phyloP scores from a whole-genome alignment of 768 basidiomycete species.

The Dictyophora rubrovolvata region DNA sequence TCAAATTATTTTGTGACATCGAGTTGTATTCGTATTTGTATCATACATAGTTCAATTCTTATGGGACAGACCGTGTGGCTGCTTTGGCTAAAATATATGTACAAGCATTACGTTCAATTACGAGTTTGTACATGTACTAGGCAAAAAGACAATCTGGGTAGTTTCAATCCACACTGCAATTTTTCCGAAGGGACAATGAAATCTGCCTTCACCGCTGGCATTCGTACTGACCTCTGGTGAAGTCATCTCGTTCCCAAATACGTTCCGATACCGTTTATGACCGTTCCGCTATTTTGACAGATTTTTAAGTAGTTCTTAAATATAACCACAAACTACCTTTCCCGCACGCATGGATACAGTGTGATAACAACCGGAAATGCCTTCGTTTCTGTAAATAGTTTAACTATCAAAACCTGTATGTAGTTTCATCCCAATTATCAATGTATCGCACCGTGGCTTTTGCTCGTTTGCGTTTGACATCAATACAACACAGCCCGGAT shows the following conservation, averaged over 20 bases:
- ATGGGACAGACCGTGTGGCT: no score
- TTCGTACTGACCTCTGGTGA: conserved; percentile 1
- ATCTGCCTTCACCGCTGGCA: conserved; percentile 2
- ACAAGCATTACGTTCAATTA: no score
- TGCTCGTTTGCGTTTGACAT: neutral
- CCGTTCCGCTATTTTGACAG: conserved; percentile 19
- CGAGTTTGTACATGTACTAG: no score
- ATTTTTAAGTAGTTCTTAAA: neutral
- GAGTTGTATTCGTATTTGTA: neutral
- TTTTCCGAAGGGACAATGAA: conserved; percentile 6
- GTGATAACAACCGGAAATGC: conserved; percentile 23
- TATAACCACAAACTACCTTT: conserved; percentile 30
- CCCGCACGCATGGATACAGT: conserved; percentile 61
- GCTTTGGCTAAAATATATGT: no score
- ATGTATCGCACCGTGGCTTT: no score
- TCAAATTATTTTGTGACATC: neutral
- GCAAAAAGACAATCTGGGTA: neutral
- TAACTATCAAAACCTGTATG: neutral
- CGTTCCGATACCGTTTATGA: conserved; percentile 1
- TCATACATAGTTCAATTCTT: neutral
- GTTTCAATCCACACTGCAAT: conserved; percentile 10
- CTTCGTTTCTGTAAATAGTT: neutral
- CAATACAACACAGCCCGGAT: conserved; percentile 59
- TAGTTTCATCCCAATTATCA: neutral
- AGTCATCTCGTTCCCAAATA: conserved; percentile 1